These are phyloP conservation scores for Vitis cinerea DNA, from an alignment of 164 flowering plant species.

Conservation along the genomic window DNA sequence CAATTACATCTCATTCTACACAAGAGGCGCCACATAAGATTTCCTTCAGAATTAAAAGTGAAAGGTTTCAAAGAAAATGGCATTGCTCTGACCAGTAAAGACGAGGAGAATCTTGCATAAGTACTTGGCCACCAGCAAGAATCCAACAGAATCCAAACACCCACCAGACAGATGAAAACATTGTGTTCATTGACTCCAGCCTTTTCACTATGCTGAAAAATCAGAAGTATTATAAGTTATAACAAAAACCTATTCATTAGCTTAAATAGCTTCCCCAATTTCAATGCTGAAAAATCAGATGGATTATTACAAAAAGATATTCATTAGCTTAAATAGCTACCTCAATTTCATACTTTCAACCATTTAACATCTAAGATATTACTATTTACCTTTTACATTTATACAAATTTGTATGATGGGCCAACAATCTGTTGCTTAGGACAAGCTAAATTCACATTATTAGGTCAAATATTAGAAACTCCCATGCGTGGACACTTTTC, in stretches of 20 bases:
- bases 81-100: conserved; percentile 59
- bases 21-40: no score
- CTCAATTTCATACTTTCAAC: not conserved
- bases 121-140: conserved; percentile 60
- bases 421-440: not conserved
- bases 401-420: not conserved
- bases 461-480: not conserved
- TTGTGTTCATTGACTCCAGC: conserved; percentile 51
- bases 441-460: not conserved
- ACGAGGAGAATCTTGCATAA: conserved; percentile 67
- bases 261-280: not conserved
- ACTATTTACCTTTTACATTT: not conserved
- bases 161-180: conserved; percentile 74
- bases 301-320: no score
- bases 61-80: not conserved
- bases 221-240: no score
- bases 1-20: no score
- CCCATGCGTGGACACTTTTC: no score
- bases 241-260: not conserved
- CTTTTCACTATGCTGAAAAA: conserved; percentile 43
- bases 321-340: no score
- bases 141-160: conserved; percentile 74
- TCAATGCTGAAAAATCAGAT: not conserved
- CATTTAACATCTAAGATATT: not conserved
- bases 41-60: not conserved